These are phyloP conservation scores for Sporothrix phasma DNA, from an alignment of 2,329 filamentous ascomycete genomes.

Conservation along the genomic window DNA sequence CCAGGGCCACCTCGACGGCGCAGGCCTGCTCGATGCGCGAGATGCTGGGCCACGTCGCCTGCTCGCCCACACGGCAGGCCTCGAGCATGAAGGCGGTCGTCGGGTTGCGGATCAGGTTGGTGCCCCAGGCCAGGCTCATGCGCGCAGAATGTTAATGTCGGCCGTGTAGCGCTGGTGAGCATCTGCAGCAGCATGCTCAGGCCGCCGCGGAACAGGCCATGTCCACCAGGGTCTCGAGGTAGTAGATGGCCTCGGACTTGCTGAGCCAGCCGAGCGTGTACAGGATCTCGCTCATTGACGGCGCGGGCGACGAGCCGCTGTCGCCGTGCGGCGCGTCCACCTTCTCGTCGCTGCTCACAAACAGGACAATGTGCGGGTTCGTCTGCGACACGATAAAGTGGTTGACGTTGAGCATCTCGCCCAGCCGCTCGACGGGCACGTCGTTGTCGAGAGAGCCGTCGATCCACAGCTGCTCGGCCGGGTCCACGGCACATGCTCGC, in stretches of 20 bases:
- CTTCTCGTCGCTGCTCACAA: conserved; percentile 65
- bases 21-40: conserved; percentile 77
- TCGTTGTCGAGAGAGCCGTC: conserved; percentile 94
- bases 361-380: conserved; percentile 86
- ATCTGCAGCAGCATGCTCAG: conserved; percentile 72
- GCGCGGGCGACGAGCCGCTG: background rate
- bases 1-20: conserved; percentile 77
- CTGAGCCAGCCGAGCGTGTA: conserved; percentile 60
- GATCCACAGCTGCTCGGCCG: conserved; percentile 76
- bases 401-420: conserved; percentile 96
- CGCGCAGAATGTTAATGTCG: conserved; percentile 68
- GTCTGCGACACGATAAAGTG: conserved; percentile 97
- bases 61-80: conserved; percentile 66
- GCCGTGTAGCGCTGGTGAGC: conserved; percentile 84
- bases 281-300: conserved; percentile 39
- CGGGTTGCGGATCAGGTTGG: conserved; percentile 72
- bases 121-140: conserved; percentile 26
- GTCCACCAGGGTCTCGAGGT: conserved; percentile 71
- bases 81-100: conserved; percentile 77
- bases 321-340: background rate
- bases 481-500: conserved; percentile 71
- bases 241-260: conserved; percentile 69
- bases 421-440: conserved; percentile 76
- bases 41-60: conserved; percentile 85
- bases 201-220: conserved; percentile 67